Evolutionary conservation across 345 rosid species (phyloP).

Genomic region (Dimocarpus longan): DNA sequence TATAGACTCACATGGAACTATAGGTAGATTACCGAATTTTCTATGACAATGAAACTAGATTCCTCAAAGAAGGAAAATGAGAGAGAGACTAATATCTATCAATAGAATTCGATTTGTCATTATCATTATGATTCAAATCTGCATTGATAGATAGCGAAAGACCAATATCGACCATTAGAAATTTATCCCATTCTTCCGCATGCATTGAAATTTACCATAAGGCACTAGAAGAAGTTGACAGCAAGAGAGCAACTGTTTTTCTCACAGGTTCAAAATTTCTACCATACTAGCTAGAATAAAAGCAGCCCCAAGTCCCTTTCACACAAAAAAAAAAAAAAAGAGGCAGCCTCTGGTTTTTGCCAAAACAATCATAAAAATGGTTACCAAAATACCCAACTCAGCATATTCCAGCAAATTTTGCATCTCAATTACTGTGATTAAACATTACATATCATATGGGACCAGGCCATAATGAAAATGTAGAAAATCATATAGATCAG

Average conservation of each 20-base stretch:
- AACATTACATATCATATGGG: neutral
- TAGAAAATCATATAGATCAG: neutral
- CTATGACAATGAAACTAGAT: constrained; percentile 14
- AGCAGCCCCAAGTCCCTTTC: neutral
- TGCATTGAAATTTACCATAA: neutral
- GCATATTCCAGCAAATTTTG: neutral
- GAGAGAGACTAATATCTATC: constrained; percentile 8
- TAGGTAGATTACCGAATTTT: neutral
- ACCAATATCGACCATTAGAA: neutral
- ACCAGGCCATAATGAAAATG: neutral
- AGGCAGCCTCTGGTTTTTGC: neutral
- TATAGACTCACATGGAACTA: neutral
- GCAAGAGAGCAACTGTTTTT: neutral
- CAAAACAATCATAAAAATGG: neutral
- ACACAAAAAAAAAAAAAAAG: too few species aligned
- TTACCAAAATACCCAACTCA: neutral
- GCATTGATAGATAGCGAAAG: neutral
- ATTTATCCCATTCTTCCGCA: neutral
- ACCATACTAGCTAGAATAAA: neutral
- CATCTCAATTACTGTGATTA: neutral
- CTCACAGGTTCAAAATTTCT: neutral
- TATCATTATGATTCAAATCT: neutral
- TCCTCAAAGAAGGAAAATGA: neutral
- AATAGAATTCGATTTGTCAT: neutral
- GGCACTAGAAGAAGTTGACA: neutral